Evolutionary conservation across 2,329 filamentous ascomycete genomes (phyloP), one percentile per base, ranked within the genome.

Genomic region (Amylocarpus encephaloides): DNA sequence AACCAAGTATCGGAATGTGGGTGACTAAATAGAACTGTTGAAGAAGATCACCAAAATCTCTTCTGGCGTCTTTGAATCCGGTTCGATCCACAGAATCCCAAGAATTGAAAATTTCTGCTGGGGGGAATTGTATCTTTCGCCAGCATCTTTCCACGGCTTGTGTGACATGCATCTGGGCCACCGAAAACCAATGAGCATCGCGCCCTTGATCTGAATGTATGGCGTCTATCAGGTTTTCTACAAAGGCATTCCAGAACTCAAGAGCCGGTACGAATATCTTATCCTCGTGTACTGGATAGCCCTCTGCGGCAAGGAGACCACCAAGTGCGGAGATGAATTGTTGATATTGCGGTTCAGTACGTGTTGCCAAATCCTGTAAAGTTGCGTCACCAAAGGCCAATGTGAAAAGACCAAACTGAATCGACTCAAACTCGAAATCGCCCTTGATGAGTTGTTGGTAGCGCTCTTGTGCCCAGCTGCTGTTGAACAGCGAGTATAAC

Each of bases 191-290:
- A 6, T 67, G 67, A 5, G 71, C 67, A 4, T 67, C 64, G 3
- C 69, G 68, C 19, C 60, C 66, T 58, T 75, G 71, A n/a, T 73
- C 72, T 1, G 76, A 74, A 53, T 74, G 79, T 41, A 77, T 69
- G 9, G 69, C 72, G 63, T 82, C 85, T 52, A 74, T 78, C 71
- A 82, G 74, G 11, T 79, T 78, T 67, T 90, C 87, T 5, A 87
- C 79, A 63, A 84, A 89, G 1, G 80, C 83, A 15, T 80, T 84
- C 88, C 88, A 93, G 64, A 93, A 92, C 60, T 93, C 87, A 12
- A 92, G 74, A 1, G 83, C 80, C 5, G 63, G 79, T 0, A 86
- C 78, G 49, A 88, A 90, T 10, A 90, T 80, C 55, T 80, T 82
- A 60, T 93, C 86, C 49, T 92, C 86, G 3, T 78, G 78, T 1